These are phyloP conservation scores for Yamadazyma sp. DNA, from an alignment of 1,139 yeast genomes.

Conservation along the genomic window DNA sequence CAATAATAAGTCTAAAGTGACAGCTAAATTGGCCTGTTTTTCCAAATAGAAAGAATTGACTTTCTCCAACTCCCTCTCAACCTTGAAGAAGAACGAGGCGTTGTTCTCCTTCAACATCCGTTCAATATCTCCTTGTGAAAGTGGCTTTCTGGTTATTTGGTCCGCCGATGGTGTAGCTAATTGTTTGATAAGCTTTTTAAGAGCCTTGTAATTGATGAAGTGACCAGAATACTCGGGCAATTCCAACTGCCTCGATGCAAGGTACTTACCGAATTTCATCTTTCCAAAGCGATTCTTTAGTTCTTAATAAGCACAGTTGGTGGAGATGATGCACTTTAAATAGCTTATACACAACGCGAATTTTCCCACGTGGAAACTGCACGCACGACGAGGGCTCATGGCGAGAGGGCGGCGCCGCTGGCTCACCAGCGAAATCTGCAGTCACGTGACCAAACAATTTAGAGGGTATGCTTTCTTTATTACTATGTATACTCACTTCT, in stretches of 20 bases:
- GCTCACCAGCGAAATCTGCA: too few relatives aligned
- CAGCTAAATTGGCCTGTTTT: constrained; percentile 81
- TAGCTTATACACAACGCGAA: background rate
- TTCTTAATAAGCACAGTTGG: background rate
- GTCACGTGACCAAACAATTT: background rate
- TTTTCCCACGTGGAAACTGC: constrained; percentile 2
- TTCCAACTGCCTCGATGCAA: constrained; percentile 92
- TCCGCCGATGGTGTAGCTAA: constrained; percentile 45
- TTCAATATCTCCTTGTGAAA: constrained; percentile 41
- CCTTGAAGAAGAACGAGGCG: constrained; percentile 87
- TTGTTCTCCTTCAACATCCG: constrained; percentile 81
- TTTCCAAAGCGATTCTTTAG: background rate
- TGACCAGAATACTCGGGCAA: constrained; percentile 92
- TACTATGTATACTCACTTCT: constrained; percentile 8
- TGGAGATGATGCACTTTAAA: background rate
- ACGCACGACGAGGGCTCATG: background rate
- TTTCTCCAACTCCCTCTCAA: constrained; percentile 92
- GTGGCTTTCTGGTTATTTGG: constrained; percentile 13
- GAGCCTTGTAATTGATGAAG: constrained; percentile 90
- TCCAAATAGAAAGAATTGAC: constrained; percentile 87
- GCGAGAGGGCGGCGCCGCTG: too few relatives aligned
- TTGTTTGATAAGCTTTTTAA: constrained; percentile 77
- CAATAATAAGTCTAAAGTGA: constrained; percentile 72
- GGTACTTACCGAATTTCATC: constrained; percentile 92
- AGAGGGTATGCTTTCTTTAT: background rate